Conservation (phyloP, 805 yeast genomes). For the Candida tibetensis region DNA sequence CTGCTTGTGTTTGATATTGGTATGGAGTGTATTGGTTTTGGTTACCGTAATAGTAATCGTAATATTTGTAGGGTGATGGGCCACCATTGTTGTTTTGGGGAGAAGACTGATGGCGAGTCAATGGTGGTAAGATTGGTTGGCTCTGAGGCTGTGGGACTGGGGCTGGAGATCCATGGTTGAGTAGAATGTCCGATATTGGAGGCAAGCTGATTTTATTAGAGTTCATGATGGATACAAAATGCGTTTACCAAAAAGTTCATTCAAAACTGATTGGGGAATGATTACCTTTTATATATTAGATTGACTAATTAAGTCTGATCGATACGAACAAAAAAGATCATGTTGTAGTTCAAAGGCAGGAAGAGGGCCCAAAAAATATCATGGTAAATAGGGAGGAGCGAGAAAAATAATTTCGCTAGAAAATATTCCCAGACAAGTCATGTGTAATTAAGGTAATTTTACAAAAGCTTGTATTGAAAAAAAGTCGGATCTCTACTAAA, state of each 20-base stretch:
- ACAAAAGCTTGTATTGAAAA: background rate
- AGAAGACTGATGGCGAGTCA: constrained; percentile 1
- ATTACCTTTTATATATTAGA: constrained; percentile 3
- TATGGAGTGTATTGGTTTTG: constrained; percentile 3
- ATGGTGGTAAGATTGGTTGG: constrained; percentile 8
- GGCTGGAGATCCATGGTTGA: constrained; percentile 8
- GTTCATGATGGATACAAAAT: constrained; percentile 2
- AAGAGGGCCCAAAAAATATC: background rate
- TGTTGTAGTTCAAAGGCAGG: background rate
- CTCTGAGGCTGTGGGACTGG: constrained; percentile 5
- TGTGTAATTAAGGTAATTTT: background rate
- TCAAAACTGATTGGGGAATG: constrained; percentile 1
- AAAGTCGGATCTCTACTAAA: background rate
- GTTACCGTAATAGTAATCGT: constrained; percentile 12
- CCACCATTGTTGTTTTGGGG: background rate
- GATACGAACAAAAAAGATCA: background rate
- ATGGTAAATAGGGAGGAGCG: background rate
- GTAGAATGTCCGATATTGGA: constrained; percentile 41
- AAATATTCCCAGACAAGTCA: background rate
- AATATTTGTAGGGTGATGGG: constrained; percentile 11
- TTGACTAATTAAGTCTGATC: background rate
- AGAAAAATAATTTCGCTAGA: background rate
- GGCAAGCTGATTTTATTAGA: constrained; percentile 34
- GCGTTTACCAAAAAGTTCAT: background rate
- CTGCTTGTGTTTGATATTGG: constrained; percentile 1